Conservation (phyloP, 176 grass and related monocot genomes). For the Otatea glauca region DNA sequence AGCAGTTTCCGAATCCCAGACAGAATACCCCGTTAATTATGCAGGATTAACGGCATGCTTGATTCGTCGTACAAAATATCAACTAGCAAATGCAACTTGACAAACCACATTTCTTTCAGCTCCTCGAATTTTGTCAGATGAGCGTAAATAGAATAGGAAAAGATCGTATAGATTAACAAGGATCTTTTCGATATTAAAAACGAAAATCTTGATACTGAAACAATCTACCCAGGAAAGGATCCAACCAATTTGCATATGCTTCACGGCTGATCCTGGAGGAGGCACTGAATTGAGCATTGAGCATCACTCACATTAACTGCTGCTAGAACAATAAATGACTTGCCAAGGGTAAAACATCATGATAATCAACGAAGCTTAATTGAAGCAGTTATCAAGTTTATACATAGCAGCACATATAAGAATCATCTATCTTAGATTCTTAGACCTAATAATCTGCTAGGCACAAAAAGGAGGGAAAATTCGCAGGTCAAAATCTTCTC, state of each 20-base stretch:
- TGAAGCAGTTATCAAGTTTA: constrained; percentile 30
- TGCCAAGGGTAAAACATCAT: background rate
- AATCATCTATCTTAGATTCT: constrained; percentile 37
- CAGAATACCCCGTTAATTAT: background rate
- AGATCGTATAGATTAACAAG: background rate
- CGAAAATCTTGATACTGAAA: background rate
- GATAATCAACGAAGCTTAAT: constrained; percentile 25
- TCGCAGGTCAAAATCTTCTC: constrained; percentile 49
- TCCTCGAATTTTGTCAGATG: background rate
- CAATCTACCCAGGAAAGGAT: background rate
- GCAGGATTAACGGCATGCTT: background rate
- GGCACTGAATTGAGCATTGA: background rate
- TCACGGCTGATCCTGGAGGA: background rate
- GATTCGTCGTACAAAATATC: background rate
- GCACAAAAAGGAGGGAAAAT: constrained; percentile 56
- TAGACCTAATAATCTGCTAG: constrained; percentile 43
- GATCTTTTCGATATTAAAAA: background rate
- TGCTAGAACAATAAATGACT: constrained; percentile 10
- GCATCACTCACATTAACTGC: background rate
- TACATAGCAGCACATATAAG: constrained; percentile 34
- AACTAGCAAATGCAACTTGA: background rate
- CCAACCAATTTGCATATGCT: background rate
- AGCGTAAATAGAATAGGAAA: background rate
- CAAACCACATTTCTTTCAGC: background rate
- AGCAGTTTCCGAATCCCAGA: background rate